A percentile compares a stretch with the other conserved stretches of the same genome.
Evolutionary conservation across 768 basidiomycete species (phyloP).

Genomic region (Pleurotus pulmonarius): DNA sequence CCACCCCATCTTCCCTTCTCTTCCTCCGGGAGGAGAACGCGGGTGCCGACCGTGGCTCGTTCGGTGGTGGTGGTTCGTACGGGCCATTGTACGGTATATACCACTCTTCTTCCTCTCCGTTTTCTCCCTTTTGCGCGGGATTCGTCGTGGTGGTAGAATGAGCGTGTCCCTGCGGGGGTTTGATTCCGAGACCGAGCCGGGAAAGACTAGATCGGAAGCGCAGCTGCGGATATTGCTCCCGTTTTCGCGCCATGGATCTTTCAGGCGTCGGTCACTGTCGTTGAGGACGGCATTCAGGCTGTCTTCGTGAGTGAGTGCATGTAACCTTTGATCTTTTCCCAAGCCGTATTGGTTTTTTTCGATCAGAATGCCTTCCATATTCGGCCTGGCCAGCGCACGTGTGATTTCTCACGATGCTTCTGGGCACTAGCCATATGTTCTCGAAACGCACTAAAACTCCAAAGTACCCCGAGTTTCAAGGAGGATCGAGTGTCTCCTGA

Average conservation of each 20-base stretch:
- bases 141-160: conserved; percentile 7
- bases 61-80: conserved; percentile 36
- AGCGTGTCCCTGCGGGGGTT: conserved; percentile 6
- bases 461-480: too few relatives aligned
- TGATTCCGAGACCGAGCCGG: conserved; percentile 19
- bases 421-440: too few relatives aligned
- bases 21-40: conserved; percentile 6
- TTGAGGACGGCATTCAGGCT: too few relatives aligned
- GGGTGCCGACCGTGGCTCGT: neutral
- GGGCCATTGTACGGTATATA: conserved; percentile 67
- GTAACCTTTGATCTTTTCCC: too few relatives aligned
- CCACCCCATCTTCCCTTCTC: conserved; percentile 39
- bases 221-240: conserved; percentile 1
- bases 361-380: too few relatives aligned
- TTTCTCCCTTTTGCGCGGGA: conserved; percentile 8
- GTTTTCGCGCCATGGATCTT: neutral
- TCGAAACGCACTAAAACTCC: too few relatives aligned
- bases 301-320: too few relatives aligned
- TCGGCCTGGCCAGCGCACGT: too few relatives aligned
- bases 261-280: too few relatives aligned
- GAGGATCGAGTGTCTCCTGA: too few relatives aligned
- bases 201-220: conserved; percentile 32
- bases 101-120: conserved; percentile 41
- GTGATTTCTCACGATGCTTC: too few relatives aligned
- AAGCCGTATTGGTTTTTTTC: too few relatives aligned